A percentile compares a stretch with the other conserved stretches of the same genome.
phyloP scores from a whole-genome alignment of 2,329 filamentous ascomycete species.

The Colletotrichum viniferum region DNA sequence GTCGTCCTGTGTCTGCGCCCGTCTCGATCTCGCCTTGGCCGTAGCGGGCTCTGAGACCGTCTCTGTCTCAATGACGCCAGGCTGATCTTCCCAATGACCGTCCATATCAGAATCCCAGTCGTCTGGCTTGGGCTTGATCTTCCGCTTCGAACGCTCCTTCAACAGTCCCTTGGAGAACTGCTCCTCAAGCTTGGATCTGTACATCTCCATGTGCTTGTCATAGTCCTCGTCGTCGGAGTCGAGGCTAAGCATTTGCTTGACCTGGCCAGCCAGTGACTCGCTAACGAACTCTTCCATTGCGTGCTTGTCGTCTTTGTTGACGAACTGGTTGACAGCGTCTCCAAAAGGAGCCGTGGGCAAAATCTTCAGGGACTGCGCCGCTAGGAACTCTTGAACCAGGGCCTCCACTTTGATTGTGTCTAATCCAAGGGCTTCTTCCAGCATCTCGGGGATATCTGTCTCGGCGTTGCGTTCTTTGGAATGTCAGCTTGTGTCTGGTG shows the following conservation, averaged over 20 bases:
- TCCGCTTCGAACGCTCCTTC: conserved; percentile 51
- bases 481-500: neutral
- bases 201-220: conserved; percentile 73
- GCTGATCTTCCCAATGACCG: conserved; percentile 83
- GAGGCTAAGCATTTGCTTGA: conserved; percentile 71
- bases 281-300: conserved; percentile 84
- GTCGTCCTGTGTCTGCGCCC: conserved; percentile 39
- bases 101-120: conserved; percentile 91
- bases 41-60: conserved; percentile 30
- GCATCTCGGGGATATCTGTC: conserved; percentile 66
- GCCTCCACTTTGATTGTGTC: conserved; percentile 88
- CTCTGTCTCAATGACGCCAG: conserved; percentile 65
- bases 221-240: conserved; percentile 74
- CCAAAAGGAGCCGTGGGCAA: conserved; percentile 91
- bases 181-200: conserved; percentile 72
- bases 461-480: conserved; percentile 44
- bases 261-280: conserved; percentile 72
- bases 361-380: conserved; percentile 87
- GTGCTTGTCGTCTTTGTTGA: conserved; percentile 93
- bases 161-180: conserved; percentile 70
- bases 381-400: conserved; percentile 85
- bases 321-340: conserved; percentile 90
- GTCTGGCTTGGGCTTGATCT: conserved; percentile 76
- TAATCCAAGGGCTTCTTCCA: conserved; percentile 65
- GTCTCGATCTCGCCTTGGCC: conserved; percentile 14